Evolutionary conservation across 306 rosid genomes (phyloP).

Genomic region (Herpetospermum pedunculosum): DNA sequence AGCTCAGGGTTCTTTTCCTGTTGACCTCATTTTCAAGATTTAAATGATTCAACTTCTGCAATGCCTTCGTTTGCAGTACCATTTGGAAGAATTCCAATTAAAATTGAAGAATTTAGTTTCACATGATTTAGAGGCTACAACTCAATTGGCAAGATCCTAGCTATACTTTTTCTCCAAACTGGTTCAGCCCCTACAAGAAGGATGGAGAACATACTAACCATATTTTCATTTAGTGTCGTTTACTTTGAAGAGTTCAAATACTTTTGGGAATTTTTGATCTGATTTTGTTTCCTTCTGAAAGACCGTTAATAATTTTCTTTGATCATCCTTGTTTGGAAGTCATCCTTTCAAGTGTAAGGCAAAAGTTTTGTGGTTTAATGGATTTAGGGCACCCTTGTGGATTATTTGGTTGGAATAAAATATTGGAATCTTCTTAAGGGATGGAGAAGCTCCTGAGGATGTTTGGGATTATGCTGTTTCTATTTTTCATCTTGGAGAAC

Average conservation of each 20-base stretch:
- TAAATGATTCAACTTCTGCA: background rate
- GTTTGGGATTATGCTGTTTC: background rate
- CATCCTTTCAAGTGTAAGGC: background rate
- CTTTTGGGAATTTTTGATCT: background rate
- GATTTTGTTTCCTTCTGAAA: background rate
- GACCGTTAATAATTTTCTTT: background rate
- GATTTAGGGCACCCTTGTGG: background rate
- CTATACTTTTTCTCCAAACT: background rate
- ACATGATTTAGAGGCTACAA: background rate
- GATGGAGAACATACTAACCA: background rate
- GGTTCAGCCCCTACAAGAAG: background rate
- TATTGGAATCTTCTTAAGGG: background rate
- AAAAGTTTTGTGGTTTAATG: background rate
- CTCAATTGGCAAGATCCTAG: background rate
- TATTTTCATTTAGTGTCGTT: background rate
- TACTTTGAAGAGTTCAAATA: background rate
- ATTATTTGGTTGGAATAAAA: background rate
- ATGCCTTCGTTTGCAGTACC: background rate
- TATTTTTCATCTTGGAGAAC: background rate
- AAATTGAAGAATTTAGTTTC: background rate
- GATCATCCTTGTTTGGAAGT: background rate
- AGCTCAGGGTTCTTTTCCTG: background rate
- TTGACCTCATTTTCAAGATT: background rate
- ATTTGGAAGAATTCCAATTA: background rate
- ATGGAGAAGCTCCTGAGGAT: background rate